Percentiles rank a stretch among this genome's conserved stretches.
Conservation (phyloP, 1,284 basidiomycete species). For the Pterulicium gracile region DNA sequence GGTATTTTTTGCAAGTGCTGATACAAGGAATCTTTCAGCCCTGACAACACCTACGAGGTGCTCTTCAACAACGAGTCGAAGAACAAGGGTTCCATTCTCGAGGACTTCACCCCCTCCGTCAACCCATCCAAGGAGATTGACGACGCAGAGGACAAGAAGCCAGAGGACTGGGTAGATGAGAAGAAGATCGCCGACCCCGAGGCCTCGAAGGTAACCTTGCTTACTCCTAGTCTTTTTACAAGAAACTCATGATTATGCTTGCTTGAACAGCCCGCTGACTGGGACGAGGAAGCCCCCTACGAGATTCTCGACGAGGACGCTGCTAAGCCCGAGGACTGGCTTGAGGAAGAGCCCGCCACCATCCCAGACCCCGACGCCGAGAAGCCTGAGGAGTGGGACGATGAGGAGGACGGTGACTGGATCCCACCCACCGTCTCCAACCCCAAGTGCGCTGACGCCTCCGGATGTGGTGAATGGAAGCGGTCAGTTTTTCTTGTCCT, state of each 20-base stretch:
- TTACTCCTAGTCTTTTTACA: neutral
- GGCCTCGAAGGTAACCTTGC: conserved; percentile 59
- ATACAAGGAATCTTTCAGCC: conserved; percentile 34
- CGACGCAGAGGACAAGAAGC: conserved; percentile 87
- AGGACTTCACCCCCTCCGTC: conserved; percentile 93
- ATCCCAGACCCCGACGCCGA: conserved; percentile 90
- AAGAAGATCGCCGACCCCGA: conserved; percentile 80
- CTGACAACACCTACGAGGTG: conserved; percentile 93
- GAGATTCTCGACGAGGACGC: conserved; percentile 86
- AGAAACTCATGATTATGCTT: conserved; percentile 4
- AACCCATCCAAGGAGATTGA: conserved; percentile 92
- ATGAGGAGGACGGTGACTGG: conserved; percentile 99
- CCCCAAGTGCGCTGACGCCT: conserved; percentile 81
- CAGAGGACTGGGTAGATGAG: conserved; percentile 87
- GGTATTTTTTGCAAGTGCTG: no score
- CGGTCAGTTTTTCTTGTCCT: conserved; percentile 29
- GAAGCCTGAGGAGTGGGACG: conserved; percentile 99
- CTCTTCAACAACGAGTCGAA: conserved; percentile 83
- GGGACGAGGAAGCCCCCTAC: conserved; percentile 92
- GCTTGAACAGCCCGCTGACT: conserved; percentile 78
- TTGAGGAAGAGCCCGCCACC: conserved; percentile 75
- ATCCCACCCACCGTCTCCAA: conserved; percentile 83
- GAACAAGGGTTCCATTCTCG: conserved; percentile 77
- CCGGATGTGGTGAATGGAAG: conserved; percentile 93
- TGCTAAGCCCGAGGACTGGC: conserved; percentile 90